Conservation (phyloP, 2,329 filamentous ascomycete genomes). For the Claviceps capensis region DNA sequence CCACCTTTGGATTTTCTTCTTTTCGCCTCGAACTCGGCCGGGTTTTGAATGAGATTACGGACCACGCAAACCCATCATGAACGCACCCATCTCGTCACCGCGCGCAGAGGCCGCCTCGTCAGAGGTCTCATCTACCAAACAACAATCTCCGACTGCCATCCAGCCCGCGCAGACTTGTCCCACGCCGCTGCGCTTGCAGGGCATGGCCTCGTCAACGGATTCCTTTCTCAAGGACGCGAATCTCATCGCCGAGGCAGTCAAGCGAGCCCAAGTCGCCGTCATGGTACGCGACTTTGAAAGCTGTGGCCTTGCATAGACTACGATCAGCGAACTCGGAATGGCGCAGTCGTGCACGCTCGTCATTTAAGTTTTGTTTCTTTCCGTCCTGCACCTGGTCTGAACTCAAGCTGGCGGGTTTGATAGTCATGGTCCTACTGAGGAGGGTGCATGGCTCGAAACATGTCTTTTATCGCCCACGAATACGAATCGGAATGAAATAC, state of each 20-base stretch:
- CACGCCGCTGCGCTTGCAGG: slow-evolving; percentile 14
- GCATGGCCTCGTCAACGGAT: slow-evolving; percentile 31
- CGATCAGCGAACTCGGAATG: neutral
- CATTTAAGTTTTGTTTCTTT: neutral
- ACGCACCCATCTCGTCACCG: slow-evolving; percentile 5
- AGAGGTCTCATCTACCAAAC: slow-evolving; percentile 14
- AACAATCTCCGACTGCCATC: slow-evolving; percentile 16
- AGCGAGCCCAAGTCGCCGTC: slow-evolving; percentile 80
- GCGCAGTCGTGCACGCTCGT: neutral
- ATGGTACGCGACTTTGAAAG: slow-evolving; percentile 77
- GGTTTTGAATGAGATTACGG: too few relatives aligned
- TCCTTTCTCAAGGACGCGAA: slow-evolving; percentile 67
- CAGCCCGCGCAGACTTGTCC: slow-evolving; percentile 10
- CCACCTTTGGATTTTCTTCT: neutral
- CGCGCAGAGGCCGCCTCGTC: slow-evolving; percentile 7
- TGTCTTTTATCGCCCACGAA: neutral
- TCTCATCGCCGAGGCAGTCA: slow-evolving; percentile 82
- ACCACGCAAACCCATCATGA: neutral
- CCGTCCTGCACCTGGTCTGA: neutral
- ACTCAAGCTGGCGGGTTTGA: neutral
- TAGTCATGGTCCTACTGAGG: neutral
- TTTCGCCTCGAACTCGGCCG: too few relatives aligned
- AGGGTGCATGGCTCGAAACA: neutral
- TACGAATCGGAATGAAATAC: neutral
- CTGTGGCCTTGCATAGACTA: slow-evolving; percentile 36